These are phyloP conservation scores for Schrenkiella parvula DNA, from an alignment of 345 rosid genomes.

Conservation along the genomic window DNA sequence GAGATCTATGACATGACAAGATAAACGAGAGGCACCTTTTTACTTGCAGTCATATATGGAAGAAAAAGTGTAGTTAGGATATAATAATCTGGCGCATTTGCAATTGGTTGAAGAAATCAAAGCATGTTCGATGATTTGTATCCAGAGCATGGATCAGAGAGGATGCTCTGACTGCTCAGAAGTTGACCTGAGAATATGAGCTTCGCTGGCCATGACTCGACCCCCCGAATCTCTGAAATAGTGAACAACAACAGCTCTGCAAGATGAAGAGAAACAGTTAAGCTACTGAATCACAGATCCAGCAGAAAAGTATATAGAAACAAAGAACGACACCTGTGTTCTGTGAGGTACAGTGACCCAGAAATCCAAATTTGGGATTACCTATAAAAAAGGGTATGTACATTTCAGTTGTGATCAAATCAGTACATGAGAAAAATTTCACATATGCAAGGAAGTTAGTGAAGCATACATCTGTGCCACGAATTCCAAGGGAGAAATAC, in stretches of 20 bases:
- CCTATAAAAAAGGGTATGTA: slow-evolving; percentile 38
- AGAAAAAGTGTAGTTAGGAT: background rate
- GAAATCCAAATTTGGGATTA: slow-evolving; percentile 72
- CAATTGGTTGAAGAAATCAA: background rate
- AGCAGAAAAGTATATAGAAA: background rate
- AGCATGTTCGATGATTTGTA: background rate
- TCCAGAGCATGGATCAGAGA: slow-evolving; percentile 13
- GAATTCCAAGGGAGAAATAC: slow-evolving; percentile 61
- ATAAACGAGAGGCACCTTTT: slow-evolving; percentile 4
- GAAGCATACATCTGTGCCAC: slow-evolving; percentile 63
- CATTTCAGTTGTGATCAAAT: background rate
- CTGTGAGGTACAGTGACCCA: slow-evolving; percentile 79
- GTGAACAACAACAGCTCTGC: slow-evolving; percentile 59
- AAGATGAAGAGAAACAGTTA: slow-evolving; percentile 10
- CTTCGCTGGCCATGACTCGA: slow-evolving; percentile 50
- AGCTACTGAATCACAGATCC: background rate
- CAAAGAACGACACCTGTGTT: slow-evolving; percentile 49
- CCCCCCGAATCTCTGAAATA: slow-evolving; percentile 55
- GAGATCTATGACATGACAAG: slow-evolving; percentile 1
- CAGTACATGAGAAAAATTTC: slow-evolving; percentile 3
- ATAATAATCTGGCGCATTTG: background rate
- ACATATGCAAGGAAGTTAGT: background rate
- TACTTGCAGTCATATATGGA: background rate
- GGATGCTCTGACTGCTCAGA: slow-evolving; percentile 39
- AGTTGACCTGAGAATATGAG: slow-evolving; percentile 69